phyloP scores from a whole-genome alignment of 2,329 filamentous ascomycete genomes.

The Arthrobotrys megalospora region DNA sequence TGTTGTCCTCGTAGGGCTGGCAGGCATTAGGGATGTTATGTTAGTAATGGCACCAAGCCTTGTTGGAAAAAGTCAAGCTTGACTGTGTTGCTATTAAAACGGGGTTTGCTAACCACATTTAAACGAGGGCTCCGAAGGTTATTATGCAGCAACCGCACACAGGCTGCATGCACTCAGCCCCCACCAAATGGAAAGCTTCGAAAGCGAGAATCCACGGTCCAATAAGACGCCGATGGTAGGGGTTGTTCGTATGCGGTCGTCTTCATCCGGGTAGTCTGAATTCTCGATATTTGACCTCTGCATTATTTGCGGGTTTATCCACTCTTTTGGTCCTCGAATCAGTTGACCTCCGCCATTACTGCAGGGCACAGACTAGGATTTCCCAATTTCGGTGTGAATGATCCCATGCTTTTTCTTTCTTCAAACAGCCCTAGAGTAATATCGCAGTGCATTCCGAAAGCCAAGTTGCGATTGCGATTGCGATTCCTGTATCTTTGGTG shows the following conservation, averaged over 20 bases:
- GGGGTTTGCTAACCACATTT: conserved; percentile 52
- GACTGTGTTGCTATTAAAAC: conserved; percentile 27
- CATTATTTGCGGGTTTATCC: conserved; percentile 29
- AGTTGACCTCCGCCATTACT: conserved; percentile 53
- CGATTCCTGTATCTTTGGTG: neutral
- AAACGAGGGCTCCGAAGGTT: conserved; percentile 52
- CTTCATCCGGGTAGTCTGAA: conserved; percentile 30
- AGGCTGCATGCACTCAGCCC: conserved; percentile 60
- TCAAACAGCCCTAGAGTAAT: conserved; percentile 1
- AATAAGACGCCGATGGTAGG: conserved; percentile 26
- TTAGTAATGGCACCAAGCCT: conserved; percentile 7
- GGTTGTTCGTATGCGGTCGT: conserved; percentile 35
- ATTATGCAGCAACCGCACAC: conserved; percentile 26
- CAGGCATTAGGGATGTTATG: conserved; percentile 57
- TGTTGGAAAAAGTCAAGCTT: conserved; percentile 7
- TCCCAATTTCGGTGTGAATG: conserved; percentile 1
- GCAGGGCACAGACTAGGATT: conserved; percentile 40
- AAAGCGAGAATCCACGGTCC: conserved; percentile 34
- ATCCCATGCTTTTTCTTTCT: conserved; percentile 2
- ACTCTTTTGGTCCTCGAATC: conserved; percentile 21
- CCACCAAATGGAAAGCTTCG: conserved; percentile 45
- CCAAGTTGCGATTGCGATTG: conserved; percentile 47
- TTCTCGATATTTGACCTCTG: neutral
- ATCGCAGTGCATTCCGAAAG: conserved; percentile 37
- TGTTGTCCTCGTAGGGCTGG: conserved; percentile 61